Evolutionary conservation across 306 rosid genomes (phyloP).

Genomic region (Lagenaria siceraria): DNA sequence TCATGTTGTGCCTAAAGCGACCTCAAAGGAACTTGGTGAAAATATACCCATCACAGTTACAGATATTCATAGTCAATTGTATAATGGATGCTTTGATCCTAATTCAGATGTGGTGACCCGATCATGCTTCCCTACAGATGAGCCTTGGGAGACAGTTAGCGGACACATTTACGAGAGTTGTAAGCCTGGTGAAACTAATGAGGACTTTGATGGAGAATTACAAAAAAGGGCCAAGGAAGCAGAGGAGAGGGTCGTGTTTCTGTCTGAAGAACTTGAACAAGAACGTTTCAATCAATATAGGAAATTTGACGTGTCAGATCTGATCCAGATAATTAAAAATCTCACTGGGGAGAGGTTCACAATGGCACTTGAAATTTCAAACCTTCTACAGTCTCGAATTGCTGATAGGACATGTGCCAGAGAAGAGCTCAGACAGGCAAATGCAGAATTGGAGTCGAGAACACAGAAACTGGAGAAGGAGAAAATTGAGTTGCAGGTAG

Average conservation of each 20-base stretch:
- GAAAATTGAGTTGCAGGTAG: slow-evolving; percentile 75
- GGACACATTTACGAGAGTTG: slow-evolving; percentile 19
- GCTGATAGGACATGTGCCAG: slow-evolving; percentile 53
- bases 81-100: slow-evolving; percentile 34
- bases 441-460: slow-evolving; percentile 45
- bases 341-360: slow-evolving; percentile 53
- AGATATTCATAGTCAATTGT: slow-evolving; percentile 53
- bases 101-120: slow-evolving; percentile 31
- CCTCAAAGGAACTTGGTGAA: slow-evolving; percentile 29
- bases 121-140: slow-evolving; percentile 29
- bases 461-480: slow-evolving; percentile 66
- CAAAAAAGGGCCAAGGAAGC: slow-evolving; percentile 58
- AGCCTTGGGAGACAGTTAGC: slow-evolving; percentile 24
- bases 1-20: slow-evolving; percentile 29
- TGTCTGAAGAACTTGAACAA: slow-evolving; percentile 55
- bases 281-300: slow-evolving; percentile 45
- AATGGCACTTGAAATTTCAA: slow-evolving; percentile 66
- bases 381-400: slow-evolving; percentile 60
- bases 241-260: slow-evolving; percentile 54
- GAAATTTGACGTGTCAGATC: slow-evolving; percentile 42
- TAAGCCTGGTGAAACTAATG: slow-evolving; percentile 36
- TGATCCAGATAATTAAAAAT: slow-evolving; percentile 53
- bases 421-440: slow-evolving; percentile 49
- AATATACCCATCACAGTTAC: slow-evolving; percentile 64
- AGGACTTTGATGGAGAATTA: slow-evolving; percentile 45